Conservation (phyloP, 2,329 filamentous ascomycete species). For the Pezicula radicicola region DNA sequence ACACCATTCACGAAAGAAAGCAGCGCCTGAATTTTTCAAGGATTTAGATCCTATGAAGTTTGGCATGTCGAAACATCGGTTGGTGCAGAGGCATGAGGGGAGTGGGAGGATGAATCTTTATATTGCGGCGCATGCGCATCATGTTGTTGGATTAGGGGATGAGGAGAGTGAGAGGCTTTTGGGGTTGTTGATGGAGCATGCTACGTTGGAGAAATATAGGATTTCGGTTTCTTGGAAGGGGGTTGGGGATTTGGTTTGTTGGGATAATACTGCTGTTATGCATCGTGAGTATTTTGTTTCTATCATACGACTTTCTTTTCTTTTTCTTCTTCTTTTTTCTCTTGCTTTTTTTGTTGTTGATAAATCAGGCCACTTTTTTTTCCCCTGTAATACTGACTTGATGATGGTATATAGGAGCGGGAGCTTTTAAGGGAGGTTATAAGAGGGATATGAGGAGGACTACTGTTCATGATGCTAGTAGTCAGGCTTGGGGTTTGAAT, state of each 20-base stretch:
- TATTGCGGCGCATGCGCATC: conserved; percentile 49
- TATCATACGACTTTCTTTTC: conserved; percentile 36
- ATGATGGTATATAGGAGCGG: too few species aligned
- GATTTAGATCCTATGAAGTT: conserved; percentile 34
- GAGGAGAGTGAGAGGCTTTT: conserved; percentile 29
- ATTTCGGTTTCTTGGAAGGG: conserved; percentile 45
- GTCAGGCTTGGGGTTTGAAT: conserved; percentile 41
- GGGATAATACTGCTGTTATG: conserved; percentile 57
- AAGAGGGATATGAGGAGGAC: conserved; percentile 52
- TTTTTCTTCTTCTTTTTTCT: too few species aligned
- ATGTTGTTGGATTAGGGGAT: conserved; percentile 37
- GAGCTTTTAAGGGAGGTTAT: conserved; percentile 23
- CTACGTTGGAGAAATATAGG: conserved; percentile 39
- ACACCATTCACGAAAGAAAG: conserved; percentile 49
- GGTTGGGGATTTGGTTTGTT: conserved; percentile 49
- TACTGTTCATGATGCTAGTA: conserved; percentile 49
- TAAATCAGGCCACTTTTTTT: too few species aligned
- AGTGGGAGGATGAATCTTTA: conserved; percentile 51
- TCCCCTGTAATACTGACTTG: too few species aligned
- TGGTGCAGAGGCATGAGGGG: conserved; percentile 49
- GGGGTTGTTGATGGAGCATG: conserved; percentile 39
- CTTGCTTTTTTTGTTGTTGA: too few species aligned
- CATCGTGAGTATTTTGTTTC: conserved; percentile 47
- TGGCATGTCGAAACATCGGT: conserved; percentile 36
- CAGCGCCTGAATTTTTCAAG: conserved; percentile 43